phyloP scores from a whole-genome alignment of 2,329 filamentous ascomycete genomes.

The Pseudocercospora vitis region DNA sequence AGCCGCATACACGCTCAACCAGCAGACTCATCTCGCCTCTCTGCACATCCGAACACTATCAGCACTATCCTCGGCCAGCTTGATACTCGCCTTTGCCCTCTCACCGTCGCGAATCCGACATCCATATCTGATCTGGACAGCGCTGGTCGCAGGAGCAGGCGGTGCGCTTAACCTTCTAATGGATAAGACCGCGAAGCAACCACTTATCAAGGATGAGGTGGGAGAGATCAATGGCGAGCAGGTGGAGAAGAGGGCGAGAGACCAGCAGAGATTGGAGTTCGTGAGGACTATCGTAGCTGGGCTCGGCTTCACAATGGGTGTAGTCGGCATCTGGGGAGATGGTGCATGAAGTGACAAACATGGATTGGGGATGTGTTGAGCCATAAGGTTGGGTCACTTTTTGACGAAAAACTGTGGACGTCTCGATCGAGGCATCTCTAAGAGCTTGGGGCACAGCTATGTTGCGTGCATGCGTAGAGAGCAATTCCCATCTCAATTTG shows the following conservation, averaged over 20 bases:
- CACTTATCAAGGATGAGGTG: conserved; percentile 37
- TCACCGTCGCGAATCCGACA: conserved; percentile 75
- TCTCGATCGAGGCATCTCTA: not conserved
- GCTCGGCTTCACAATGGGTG: conserved; percentile 48
- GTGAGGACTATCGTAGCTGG: conserved; percentile 46
- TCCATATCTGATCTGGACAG: conserved; percentile 87
- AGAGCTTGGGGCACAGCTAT: not conserved
- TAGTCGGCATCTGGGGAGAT: conserved; percentile 54
- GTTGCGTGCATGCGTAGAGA: not conserved
- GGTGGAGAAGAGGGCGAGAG: conserved; percentile 48
- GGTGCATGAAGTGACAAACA: conserved; percentile 36
- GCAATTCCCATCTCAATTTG: conserved; percentile 2
- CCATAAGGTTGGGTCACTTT: not conserved
- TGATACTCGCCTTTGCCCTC: conserved; percentile 74
- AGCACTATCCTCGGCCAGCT: conserved; percentile 66
- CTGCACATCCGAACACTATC: conserved; percentile 68
- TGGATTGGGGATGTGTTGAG: not conserved
- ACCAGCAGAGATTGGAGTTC: conserved; percentile 44
- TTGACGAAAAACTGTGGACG: conserved; percentile 1
- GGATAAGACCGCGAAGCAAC: conserved; percentile 27
- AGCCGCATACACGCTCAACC: conserved; percentile 66
- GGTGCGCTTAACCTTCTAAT: conserved; percentile 41
- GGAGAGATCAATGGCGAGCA: conserved; percentile 50
- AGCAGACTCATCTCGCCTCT: conserved; percentile 61
- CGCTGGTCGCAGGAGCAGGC: conserved; percentile 60